Evolutionary conservation across 164 flowering plant genomes (phyloP), one percentile per base, ranked within the genome.

Genomic region (Akebia trifoliata): DNA sequence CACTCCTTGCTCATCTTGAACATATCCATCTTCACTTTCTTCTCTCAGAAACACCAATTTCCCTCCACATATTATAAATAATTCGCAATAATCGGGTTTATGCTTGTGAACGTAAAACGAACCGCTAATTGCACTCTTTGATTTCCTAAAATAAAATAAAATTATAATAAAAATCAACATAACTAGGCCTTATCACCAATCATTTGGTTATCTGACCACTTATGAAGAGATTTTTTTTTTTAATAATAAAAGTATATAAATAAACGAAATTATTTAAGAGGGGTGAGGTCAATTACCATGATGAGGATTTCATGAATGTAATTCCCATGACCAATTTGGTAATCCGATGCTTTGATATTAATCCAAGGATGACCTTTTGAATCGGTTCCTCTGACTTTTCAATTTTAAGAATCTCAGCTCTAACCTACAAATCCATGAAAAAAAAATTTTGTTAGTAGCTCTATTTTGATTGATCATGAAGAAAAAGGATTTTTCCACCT

Each of bases 241-340:
- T 31, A 25, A 48, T 51, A 10, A 43, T 9, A 37, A 36, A 7
- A 34, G 6, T 21, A 34, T 8, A 38, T 18, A 45, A 40, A 6
- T 37, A 47, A 0, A 24, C 8, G 8, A 2, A 39, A 50, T 28
- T 30, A 32, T 21, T 4, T 31, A 26, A 62, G 25, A 3, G n/a
- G n/a, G n/a, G n/a, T n/a, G n/a, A n/a, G n/a, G n/a, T n/a, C n/a
- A n/a, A n/a, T n/a, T 71, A 81, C 82, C 80, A 45, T 15, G 78
- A 63, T 38, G 81, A 74, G 44, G 81, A 64, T 63, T 67, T 83
- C 70, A 80, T 61, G 75, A 77, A 67, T 24, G 81, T 62, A 8
- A 80, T 70, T 17, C 71, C 82, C 78, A 82, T 74, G 43, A 84
- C 94, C 63, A 86, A 52, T 69, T 77, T 82, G 64, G 81, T 76